Percentiles rank a stretch among this genome's conserved stretches.
phyloP scores from a whole-genome alignment of 148 eudicot species.

The Chenopodium berlandieri region DNA sequence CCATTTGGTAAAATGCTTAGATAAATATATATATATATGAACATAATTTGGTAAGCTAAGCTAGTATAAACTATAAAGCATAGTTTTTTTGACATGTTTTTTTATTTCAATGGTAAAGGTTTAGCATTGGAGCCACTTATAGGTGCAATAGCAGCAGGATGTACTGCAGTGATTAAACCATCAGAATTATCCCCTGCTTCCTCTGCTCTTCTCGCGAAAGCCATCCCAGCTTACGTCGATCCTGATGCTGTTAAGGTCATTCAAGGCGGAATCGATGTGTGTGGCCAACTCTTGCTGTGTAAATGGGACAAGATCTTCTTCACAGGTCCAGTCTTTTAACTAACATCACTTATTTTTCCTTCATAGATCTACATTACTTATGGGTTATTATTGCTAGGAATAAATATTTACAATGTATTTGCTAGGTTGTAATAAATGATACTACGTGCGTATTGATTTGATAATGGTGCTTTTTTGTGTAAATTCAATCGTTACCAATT shows the following conservation, averaged over 20 bases:
- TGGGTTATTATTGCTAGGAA: no score
- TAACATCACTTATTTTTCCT: no score
- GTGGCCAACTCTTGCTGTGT: slow-evolving; percentile 44
- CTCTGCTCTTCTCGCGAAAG: slow-evolving; percentile 50
- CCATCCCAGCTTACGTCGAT: slow-evolving; percentile 53
- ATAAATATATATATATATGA: neutral
- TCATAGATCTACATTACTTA: no score
- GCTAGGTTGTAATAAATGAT: no score
- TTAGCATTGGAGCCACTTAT: slow-evolving; percentile 68
- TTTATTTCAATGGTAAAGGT: slow-evolving; percentile 37
- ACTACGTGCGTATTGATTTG: no score
- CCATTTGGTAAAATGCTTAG: slow-evolving; percentile 31
- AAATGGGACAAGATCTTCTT: slow-evolving; percentile 95
- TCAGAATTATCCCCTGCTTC: slow-evolving; percentile 77
- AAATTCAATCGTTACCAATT: no score
- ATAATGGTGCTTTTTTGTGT: no score
- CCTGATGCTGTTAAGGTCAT: slow-evolving; percentile 52
- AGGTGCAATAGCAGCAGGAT: slow-evolving; percentile 91
- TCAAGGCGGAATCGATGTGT: slow-evolving; percentile 55
- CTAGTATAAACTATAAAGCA: neutral
- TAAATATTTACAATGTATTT: no score
- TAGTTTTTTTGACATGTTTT: neutral
- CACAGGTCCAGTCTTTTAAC: slow-evolving; percentile 47
- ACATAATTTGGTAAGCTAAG: neutral
- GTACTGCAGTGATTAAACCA: slow-evolving; percentile 69